A percentile compares a stretch with the other conserved stretches of the same genome.
These are phyloP conservation scores for Zizania palustris DNA, from an alignment of 202 grass and related monocot species.

Conservation along the genomic window DNA sequence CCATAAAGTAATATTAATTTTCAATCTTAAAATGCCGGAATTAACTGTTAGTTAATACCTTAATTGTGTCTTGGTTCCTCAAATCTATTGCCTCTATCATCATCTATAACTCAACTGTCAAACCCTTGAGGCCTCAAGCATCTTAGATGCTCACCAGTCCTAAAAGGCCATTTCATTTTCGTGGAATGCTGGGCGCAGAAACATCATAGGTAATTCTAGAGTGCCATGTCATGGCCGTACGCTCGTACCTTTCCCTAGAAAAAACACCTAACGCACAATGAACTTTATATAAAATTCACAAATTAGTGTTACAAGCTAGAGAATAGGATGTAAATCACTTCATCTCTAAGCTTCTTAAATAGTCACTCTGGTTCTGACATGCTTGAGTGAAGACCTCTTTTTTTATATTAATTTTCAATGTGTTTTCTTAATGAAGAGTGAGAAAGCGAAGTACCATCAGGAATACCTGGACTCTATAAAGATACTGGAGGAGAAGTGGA, in stretches of 20 bases:
- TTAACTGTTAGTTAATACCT: slow-evolving; percentile 24
- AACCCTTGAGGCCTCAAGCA: slow-evolving; percentile 4
- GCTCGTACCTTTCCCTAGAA: slow-evolving; percentile 10
- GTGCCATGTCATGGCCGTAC: background rate
- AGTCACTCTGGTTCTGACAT: slow-evolving; percentile 10
- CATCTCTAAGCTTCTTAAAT: slow-evolving; percentile 28
- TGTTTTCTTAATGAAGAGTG: slow-evolving; percentile 60
- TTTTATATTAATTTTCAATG: slow-evolving; percentile 16
- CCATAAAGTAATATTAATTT: background rate
- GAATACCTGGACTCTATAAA: slow-evolving; percentile 97
- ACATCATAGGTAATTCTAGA: background rate
- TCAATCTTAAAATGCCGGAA: background rate
- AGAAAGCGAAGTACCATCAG: slow-evolving; percentile 83
- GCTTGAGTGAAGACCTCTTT: slow-evolving; percentile 33
- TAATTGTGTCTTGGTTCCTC: slow-evolving; percentile 17
- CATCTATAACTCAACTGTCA: slow-evolving; percentile 18
- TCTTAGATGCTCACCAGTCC: background rate
- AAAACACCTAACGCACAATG: slow-evolving; percentile 1
- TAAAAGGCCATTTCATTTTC: background rate
- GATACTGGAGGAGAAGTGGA: slow-evolving; percentile 97
- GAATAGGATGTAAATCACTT: background rate
- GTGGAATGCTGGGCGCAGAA: background rate
- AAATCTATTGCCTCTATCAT: background rate
- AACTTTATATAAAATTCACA: slow-evolving; percentile 21
- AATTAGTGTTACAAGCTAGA: slow-evolving; percentile 2